Conservation (phyloP, 257 asterid species). For the Forsythia suspensa region DNA sequence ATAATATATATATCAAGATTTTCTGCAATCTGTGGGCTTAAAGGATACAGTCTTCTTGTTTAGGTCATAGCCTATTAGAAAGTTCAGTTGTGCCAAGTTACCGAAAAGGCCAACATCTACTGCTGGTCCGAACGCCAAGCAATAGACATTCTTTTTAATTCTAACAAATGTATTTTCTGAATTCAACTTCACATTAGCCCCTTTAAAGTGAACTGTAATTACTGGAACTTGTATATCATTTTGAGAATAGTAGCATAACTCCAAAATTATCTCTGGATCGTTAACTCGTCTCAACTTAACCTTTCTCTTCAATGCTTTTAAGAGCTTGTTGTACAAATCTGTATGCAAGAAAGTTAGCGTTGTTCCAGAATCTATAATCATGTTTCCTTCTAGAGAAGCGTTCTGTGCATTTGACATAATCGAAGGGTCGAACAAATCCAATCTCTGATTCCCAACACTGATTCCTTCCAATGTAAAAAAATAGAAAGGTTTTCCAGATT, state of each 20-base stretch:
- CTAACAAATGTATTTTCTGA: slow-evolving; percentile 25
- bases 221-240: background rate
- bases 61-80: slow-evolving; percentile 38
- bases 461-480: slow-evolving; percentile 19
- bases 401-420: background rate
- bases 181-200: slow-evolving; percentile 34
- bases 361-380: slow-evolving; percentile 49
- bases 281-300: background rate
- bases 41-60: slow-evolving; percentile 27
- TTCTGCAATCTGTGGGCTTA: slow-evolving; percentile 32
- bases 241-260: slow-evolving; percentile 27
- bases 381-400: slow-evolving; percentile 30
- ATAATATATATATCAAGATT: background rate
- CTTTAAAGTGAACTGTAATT: slow-evolving; percentile 32
- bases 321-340: slow-evolving; percentile 12
- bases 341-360: slow-evolving; percentile 23
- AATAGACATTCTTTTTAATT: background rate
- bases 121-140: slow-evolving; percentile 28
- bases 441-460: slow-evolving; percentile 12
- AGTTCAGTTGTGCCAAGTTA: slow-evolving; percentile 36
- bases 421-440: slow-evolving; percentile 7
- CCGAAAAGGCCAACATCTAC: slow-evolving; percentile 28
- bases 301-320: background rate
- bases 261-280: slow-evolving; percentile 23
- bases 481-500: background rate